A percentile compares a stretch with the other conserved stretches of the same genome.
These are phyloP conservation scores for Blepharisma undulans DNA, from an alignment of 169 alveolate genomes.

Conservation along the genomic window DNA sequence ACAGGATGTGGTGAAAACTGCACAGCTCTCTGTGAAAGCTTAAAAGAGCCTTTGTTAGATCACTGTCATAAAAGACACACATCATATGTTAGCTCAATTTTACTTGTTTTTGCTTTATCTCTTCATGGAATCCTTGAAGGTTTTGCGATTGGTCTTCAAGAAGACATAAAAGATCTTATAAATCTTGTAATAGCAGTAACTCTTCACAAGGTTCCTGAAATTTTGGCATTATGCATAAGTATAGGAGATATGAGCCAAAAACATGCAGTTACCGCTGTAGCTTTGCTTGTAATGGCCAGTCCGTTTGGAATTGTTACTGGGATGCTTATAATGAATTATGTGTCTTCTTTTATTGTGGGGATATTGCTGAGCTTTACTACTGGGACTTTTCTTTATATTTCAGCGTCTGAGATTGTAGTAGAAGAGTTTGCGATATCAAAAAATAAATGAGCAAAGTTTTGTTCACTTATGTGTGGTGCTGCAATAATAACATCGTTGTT, in stretches of 20 bases:
- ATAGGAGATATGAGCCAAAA: not conserved
- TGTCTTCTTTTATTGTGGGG: not conserved
- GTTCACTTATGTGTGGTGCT: not conserved
- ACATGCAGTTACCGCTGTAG: not conserved
- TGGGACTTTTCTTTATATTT: constrained; percentile 37
- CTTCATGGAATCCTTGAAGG: constrained; percentile 24
- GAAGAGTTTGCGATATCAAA: constrained; percentile 18
- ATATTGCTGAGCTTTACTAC: not conserved
- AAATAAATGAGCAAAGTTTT: constrained; percentile 5
- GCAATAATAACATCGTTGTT: not conserved
- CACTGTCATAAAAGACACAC: not conserved
- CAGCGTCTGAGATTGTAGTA: constrained; percentile 29
- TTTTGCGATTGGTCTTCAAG: constrained; percentile 30
- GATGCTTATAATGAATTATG: not conserved
- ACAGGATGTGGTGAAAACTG: constrained; percentile 26
- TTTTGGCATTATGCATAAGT: constrained; percentile 4
- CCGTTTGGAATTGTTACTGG: constrained; percentile 32
- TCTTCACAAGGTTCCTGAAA: constrained; percentile 17
- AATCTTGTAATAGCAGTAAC: not conserved
- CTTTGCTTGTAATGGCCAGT: not conserved
- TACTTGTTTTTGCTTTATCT: constrained; percentile 17
- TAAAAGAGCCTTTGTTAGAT: constrained; percentile 5
- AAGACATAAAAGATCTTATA: not conserved
- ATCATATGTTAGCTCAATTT: not conserved
- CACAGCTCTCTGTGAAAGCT: not conserved